These are phyloP conservation scores for Pythium folliculosum DNA, from an alignment of 352 stramenopile species.

Conservation along the genomic window DNA sequence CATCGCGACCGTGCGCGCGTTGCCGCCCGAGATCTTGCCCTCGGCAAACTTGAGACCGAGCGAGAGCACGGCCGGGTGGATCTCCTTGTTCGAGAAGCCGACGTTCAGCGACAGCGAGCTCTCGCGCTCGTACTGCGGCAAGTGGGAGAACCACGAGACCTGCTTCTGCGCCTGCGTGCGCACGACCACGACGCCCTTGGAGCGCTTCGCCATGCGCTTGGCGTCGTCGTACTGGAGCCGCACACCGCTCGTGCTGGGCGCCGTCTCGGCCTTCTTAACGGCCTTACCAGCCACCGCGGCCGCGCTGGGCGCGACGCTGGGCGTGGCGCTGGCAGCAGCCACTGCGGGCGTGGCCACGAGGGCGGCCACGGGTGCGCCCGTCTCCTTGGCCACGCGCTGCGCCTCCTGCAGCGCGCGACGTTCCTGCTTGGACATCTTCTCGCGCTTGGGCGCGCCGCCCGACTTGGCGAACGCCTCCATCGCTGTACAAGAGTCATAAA, in stretches of 20 bases:
- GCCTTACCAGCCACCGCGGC: slow-evolving; percentile 25
- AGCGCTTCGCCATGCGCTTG: slow-evolving; percentile 74
- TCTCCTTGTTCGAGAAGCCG: slow-evolving; percentile 69
- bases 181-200: slow-evolving; percentile 69
- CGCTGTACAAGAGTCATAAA: slow-evolving; percentile 16
- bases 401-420: slow-evolving; percentile 91
- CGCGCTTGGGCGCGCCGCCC: slow-evolving; percentile 47
- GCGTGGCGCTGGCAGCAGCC: not conserved
- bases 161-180: slow-evolving; percentile 81
- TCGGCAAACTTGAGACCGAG: slow-evolving; percentile 92
- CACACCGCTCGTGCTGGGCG: slow-evolving; percentile 43
- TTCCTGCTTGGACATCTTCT: slow-evolving; percentile 93
- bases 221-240: slow-evolving; percentile 79
- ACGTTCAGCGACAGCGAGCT: slow-evolving; percentile 74
- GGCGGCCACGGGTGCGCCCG: slow-evolving; percentile 15
- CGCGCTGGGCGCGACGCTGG: not conserved
- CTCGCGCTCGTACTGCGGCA: slow-evolving; percentile 85
- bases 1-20: slow-evolving; percentile 93
- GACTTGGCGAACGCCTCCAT: slow-evolving; percentile 64
- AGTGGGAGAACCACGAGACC: slow-evolving; percentile 80
- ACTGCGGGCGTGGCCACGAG: not conserved
- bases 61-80: slow-evolving; percentile 90
- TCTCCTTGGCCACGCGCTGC: slow-evolving; percentile 83
- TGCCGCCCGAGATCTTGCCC: slow-evolving; percentile 88
- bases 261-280: slow-evolving; percentile 42